Evolutionary conservation across 2,329 filamentous ascomycete species (phyloP).

Genomic region (Colletotrichum salicis): DNA sequence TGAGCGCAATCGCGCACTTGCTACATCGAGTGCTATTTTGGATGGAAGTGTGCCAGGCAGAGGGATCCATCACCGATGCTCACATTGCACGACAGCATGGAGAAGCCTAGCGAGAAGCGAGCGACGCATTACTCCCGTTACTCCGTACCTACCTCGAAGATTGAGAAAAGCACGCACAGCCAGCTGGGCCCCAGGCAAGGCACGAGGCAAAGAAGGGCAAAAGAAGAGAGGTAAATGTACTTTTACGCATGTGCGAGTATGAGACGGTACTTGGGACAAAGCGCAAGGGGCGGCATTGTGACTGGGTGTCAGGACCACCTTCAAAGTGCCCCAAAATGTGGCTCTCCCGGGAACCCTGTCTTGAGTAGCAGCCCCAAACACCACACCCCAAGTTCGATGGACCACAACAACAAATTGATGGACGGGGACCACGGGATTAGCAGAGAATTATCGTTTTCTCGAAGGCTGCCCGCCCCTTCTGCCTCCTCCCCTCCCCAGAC

Average conservation of each 20-base stretch:
- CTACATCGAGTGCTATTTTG: background rate
- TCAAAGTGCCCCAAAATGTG: constrained; percentile 29
- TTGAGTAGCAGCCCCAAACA: constrained; percentile 31
- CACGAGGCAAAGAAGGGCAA: background rate
- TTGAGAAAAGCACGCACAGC: constrained; percentile 4
- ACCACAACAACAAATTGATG: constrained; percentile 34
- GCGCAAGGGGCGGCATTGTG: constrained; percentile 33
- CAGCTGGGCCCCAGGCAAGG: background rate
- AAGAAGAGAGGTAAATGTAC: background rate
- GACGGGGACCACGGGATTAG: constrained; percentile 26
- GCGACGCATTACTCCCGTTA: background rate
- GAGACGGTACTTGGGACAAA: background rate
- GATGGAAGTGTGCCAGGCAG: background rate
- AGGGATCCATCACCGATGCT: background rate
- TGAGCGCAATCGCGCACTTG: background rate
- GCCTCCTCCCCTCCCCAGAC: background rate
- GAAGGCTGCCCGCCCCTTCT: constrained; percentile 22
- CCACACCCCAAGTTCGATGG: constrained; percentile 28
- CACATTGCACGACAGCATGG: constrained; percentile 24
- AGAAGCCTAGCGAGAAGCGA: constrained; percentile 11
- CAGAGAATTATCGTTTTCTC: constrained; percentile 34
- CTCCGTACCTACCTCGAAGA: background rate
- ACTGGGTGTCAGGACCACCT: constrained; percentile 33
- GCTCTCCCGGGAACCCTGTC: constrained; percentile 31
- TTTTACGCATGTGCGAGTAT: background rate